Evolutionary conservation across 805 yeast species (phyloP), one percentile per base, ranked within the genome.

Genomic region (Wickerhamomyces chaumierensis): DNA sequence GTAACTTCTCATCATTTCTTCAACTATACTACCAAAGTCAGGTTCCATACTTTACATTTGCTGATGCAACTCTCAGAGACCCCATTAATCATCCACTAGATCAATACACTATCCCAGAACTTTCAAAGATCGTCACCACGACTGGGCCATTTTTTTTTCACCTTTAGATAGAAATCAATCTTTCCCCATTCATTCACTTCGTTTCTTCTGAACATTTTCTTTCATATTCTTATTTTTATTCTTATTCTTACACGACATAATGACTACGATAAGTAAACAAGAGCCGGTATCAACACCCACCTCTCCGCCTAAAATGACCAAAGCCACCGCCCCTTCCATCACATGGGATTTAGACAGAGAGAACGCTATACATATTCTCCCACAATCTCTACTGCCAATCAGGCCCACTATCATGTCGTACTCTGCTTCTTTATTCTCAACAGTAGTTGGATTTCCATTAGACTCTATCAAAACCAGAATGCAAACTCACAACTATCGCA

Each of bases 401-500:
- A 63, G 74, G 40, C 66, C 77, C 1, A 69, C 81, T 9, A 57
- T 77, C 2, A 52, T 81, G 37, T 83, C 92, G 1, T 81, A 77
- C 46, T 57, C 74, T 0, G 63, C 88, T 2, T 78, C 87, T 0
- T 56, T 80, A 33, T 56, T 70, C 12, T 69, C 87, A 16, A 79
- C 87, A 2, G 63, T 74, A 3, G 68, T 77, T n/a, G 94, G 92
- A 16, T 85, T 78, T 51, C 95, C 95, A 1, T 58, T 85, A 36
- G 95, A 85, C 54, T 80, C 92, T n/a, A 66, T 86, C 42, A 85
- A 85, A 56, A 86, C 94, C 0, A 65, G 95, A 42, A 78, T 82
- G 77, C 95, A 85, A 55, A 81, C 94, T 0, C 80, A 82, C 46
- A 66, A 70, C 39, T 84, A 74, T 59, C 61, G 62, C 14, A 68